A percentile compares a stretch with the other conserved stretches of the same genome.
These are phyloP conservation scores for Trametes villosa DNA, from an alignment of 768 basidiomycete genomes.

Conservation along the genomic window DNA sequence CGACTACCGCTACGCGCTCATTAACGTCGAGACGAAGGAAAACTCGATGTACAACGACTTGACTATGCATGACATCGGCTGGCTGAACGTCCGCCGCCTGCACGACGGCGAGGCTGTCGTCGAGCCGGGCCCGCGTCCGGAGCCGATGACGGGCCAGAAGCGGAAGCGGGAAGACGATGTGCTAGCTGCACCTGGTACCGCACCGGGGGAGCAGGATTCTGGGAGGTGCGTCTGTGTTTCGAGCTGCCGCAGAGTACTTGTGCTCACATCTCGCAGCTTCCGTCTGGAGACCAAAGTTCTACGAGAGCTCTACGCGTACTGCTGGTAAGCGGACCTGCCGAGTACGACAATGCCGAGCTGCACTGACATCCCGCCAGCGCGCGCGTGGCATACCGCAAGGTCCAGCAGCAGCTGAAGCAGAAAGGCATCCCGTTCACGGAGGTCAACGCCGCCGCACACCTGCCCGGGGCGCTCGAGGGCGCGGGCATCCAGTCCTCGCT, in stretches of 20 bases:
- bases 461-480: conserved; percentile 49
- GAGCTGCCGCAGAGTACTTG: no score
- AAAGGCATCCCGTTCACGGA: conserved; percentile 79
- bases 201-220: conserved; percentile 29
- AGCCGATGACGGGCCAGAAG: conserved; percentile 32
- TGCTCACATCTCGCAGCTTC: conserved; percentile 43
- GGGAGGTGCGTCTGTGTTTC: conserved; percentile 17
- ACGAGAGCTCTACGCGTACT: conserved; percentile 83
- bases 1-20: conserved; percentile 80
- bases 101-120: conserved; percentile 34
- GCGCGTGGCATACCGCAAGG: conserved; percentile 86
- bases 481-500: conserved; percentile 71
- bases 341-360: neutral
- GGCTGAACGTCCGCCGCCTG: conserved; percentile 75
- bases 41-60: conserved; percentile 62
- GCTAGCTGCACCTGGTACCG: conserved; percentile 14
- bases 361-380: conserved; percentile 54
- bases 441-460: conserved; percentile 61
- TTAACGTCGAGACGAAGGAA: conserved; percentile 60
- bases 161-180: conserved; percentile 34
- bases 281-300: conserved; percentile 73
- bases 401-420: conserved; percentile 86
- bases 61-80: conserved; percentile 78
- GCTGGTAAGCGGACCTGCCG: conserved; percentile 59
- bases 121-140: conserved; percentile 7